A percentile compares a stretch with the other conserved stretches of the same genome.
phyloP scores from a whole-genome alignment of 2,329 filamentous ascomycete species.

The Pseudogymnoascus sp. region DNA sequence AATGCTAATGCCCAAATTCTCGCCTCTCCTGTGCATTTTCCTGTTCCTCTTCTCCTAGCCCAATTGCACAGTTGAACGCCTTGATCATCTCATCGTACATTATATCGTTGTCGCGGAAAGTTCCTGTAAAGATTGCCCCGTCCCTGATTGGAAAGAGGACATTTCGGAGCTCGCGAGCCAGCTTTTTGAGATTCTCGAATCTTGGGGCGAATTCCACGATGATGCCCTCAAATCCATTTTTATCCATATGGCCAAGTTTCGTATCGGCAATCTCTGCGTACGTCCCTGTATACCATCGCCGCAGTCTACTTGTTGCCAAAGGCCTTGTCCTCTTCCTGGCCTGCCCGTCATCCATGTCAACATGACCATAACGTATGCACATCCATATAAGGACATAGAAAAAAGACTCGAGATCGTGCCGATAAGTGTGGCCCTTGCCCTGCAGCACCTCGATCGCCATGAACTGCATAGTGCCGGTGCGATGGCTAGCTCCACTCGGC shows the following conservation, averaged over 20 bases:
- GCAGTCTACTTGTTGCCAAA: constrained; percentile 15
- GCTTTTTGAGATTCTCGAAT: constrained; percentile 22
- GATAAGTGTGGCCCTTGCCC: constrained; percentile 28
- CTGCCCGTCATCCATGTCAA: neutral
- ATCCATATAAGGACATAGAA: constrained; percentile 29
- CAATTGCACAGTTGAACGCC: constrained; percentile 16
- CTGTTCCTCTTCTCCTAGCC: neutral
- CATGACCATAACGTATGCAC: constrained; percentile 19
- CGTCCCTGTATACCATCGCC: constrained; percentile 24
- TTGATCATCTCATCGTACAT: constrained; percentile 20
- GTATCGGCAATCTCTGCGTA: constrained; percentile 22
- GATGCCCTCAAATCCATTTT: constrained; percentile 22
- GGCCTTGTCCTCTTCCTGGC: neutral
- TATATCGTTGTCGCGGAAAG: constrained; percentile 17
- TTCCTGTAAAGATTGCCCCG: constrained; percentile 20
- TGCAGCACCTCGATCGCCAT: constrained; percentile 31
- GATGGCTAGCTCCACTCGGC: constrained; percentile 22
- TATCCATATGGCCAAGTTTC: constrained; percentile 20
- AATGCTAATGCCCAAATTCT: neutral
- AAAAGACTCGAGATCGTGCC: constrained; percentile 29
- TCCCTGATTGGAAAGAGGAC: constrained; percentile 21
- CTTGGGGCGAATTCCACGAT: constrained; percentile 23
- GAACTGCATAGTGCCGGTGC: constrained; percentile 28
- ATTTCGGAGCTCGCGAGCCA: constrained; percentile 14
- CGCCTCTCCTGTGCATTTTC: neutral